These are phyloP conservation scores for Cordyceps cateniannulata DNA, from an alignment of 2,329 filamentous ascomycete species.

Conservation along the genomic window DNA sequence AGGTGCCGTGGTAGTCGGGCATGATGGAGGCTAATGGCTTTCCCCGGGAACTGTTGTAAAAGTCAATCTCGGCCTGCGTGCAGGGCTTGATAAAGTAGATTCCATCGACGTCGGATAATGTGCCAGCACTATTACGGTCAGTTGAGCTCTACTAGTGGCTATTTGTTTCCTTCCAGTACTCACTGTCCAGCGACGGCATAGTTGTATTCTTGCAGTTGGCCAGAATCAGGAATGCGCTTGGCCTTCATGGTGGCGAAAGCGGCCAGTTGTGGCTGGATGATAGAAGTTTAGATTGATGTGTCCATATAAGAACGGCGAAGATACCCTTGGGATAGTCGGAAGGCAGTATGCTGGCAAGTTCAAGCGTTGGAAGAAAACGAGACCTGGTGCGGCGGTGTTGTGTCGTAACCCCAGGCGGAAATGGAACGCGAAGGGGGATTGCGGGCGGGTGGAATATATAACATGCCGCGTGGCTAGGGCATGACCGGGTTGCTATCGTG, in stretches of 20 bases:
- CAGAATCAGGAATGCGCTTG: constrained; percentile 45
- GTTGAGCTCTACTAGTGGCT: not conserved
- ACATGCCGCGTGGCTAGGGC: not conserved
- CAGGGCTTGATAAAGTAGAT: constrained; percentile 96
- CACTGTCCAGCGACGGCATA: constrained; percentile 81
- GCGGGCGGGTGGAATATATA: not conserved
- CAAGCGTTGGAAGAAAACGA: not conserved
- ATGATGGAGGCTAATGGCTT: constrained; percentile 76
- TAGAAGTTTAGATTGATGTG: not conserved
- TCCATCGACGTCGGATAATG: constrained; percentile 76
- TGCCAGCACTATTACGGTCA: constrained; percentile 63
- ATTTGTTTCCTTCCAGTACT: constrained; percentile 26
- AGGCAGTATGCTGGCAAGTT: not conserved
- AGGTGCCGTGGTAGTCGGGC: constrained; percentile 76
- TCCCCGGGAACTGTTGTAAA: constrained; percentile 69
- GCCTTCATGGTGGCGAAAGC: constrained; percentile 18
- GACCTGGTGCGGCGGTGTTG: not conserved
- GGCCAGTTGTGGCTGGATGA: not conserved
- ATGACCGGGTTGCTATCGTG: not conserved
- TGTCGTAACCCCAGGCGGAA: not conserved
- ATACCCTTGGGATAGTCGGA: not conserved
- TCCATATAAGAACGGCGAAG: not conserved
- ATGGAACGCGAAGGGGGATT: not conserved
- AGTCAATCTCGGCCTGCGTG: constrained; percentile 75
- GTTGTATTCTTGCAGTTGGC: constrained; percentile 62